Conservation (phyloP, 129 eudicot genomes). For the Lactuca saligna region DNA sequence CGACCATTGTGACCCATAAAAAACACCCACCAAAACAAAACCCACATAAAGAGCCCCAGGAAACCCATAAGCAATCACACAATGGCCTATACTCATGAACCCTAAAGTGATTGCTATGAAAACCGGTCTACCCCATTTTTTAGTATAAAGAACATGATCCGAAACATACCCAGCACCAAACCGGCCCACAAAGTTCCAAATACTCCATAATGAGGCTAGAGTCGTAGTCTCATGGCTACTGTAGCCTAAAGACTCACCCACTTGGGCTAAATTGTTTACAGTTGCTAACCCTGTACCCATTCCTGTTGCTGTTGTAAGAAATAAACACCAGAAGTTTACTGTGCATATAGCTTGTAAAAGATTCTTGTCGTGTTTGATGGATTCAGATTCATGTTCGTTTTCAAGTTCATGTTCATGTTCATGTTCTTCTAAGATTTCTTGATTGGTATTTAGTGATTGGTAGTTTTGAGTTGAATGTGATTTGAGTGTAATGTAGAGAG, state of each 20-base stretch:
- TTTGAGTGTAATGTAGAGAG: constrained; percentile 48
- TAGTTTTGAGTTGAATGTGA: constrained; percentile 41
- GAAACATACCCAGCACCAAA: constrained; percentile 90
- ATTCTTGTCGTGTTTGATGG: constrained; percentile 33
- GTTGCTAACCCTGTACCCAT: constrained; percentile 88
- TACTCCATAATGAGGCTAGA: constrained; percentile 85
- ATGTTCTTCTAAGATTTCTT: constrained; percentile 33
- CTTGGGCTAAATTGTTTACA: constrained; percentile 71
- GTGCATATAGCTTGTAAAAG: constrained; percentile 67
- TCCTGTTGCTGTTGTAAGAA: constrained; percentile 62
- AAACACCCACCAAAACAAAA: constrained; percentile 63
- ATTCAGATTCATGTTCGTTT: constrained; percentile 17
- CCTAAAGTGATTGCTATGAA: constrained; percentile 67
- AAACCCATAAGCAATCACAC: constrained; percentile 65
- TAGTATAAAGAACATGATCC: constrained; percentile 54
- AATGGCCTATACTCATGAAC: constrained; percentile 68
- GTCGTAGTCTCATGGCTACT: constrained; percentile 47
- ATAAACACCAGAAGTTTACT: constrained; percentile 69
- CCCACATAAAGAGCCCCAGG: constrained; percentile 72
- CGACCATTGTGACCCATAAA: constrained; percentile 88
- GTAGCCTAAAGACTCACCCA: constrained; percentile 78
- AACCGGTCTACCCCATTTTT: constrained; percentile 68
- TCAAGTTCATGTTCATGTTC: constrained; percentile 4
- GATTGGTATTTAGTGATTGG: constrained; percentile 29
- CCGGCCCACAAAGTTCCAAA: constrained; percentile 91